Evolutionary conservation across 2,329 filamentous ascomycete species (phyloP).

Genomic region (Cyphellophora attinorum): DNA sequence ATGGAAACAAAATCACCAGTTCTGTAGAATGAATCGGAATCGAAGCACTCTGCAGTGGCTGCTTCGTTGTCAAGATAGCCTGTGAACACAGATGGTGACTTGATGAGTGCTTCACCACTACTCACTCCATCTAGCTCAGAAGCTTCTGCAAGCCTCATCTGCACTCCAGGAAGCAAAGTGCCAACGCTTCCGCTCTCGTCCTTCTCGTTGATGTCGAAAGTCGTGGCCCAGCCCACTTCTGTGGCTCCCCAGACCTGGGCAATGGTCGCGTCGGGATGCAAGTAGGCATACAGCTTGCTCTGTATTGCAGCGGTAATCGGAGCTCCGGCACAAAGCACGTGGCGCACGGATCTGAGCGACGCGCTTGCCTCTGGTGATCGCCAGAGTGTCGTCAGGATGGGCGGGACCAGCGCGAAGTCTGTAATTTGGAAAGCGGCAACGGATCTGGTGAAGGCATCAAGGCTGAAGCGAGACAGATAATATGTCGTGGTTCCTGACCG

Average conservation of each 20-base stretch:
- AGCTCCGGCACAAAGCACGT: conserved; percentile 40
- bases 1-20: conserved; percentile 33
- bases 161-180: conserved; percentile 27
- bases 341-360: conserved; percentile 32
- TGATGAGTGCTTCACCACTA: conserved; percentile 30
- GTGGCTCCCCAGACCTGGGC: conserved; percentile 48
- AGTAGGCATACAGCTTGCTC: conserved; percentile 29
- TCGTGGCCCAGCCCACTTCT: conserved; percentile 32
- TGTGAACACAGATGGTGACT: conserved; percentile 25
- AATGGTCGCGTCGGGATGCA: conserved; percentile 32
- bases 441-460: conserved; percentile 29
- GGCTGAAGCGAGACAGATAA: conserved; percentile 37
- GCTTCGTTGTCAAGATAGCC: conserved; percentile 27
- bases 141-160: conserved; percentile 24
- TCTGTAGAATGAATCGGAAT: conserved; percentile 31
- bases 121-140: conserved; percentile 26
- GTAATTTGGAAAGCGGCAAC: conserved; percentile 35
- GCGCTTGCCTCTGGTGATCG: background rate
- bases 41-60: conserved; percentile 20
- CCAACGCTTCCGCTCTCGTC: conserved; percentile 41
- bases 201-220: conserved; percentile 24
- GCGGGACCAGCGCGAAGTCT: conserved; percentile 39
- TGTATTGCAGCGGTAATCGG: conserved; percentile 34
- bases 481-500: conserved; percentile 38
- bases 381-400: conserved; percentile 30